Evolutionary conservation across 352 stramenopile species (phyloP).

Genomic region (Globisporangium canariense): DNA sequence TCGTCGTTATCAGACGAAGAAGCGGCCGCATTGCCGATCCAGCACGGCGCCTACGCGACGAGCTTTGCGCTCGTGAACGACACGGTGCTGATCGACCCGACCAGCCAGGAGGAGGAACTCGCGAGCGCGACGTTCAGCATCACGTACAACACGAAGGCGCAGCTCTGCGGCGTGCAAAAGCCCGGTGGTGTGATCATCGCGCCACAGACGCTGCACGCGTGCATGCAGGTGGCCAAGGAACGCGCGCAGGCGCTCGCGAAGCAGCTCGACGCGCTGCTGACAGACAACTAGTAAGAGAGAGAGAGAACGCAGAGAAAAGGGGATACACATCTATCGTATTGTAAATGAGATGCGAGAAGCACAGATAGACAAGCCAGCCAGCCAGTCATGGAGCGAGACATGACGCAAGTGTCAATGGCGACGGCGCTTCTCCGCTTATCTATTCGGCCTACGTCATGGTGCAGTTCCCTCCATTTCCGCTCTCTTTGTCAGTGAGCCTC

Average conservation of each 20-base stretch:
- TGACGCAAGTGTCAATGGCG: not conserved
- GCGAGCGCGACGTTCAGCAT: conserved; percentile 55
- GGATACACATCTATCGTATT: not conserved
- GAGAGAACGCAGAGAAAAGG: not conserved
- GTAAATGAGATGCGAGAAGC: conserved; percentile 1
- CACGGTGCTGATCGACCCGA: conserved; percentile 66
- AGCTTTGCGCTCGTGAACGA: conserved; percentile 64
- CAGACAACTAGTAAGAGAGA: not conserved
- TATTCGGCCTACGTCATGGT: not conserved
- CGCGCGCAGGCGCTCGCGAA: conserved; percentile 32
- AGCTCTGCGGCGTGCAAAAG: conserved; percentile 75
- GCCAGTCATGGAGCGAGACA: not conserved
- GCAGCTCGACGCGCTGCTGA: conserved; percentile 27
- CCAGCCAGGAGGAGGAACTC: conserved; percentile 66
- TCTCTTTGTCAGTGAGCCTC: not conserved
- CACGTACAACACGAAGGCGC: conserved; percentile 55
- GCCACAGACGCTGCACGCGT: conserved; percentile 47
- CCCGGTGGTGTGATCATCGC: conserved; percentile 49
- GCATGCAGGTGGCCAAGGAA: conserved; percentile 60
- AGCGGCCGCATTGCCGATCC: conserved; percentile 41
- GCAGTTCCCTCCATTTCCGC: not conserved
- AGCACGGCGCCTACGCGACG: conserved; percentile 58
- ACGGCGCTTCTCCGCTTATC: not conserved
- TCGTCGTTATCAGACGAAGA: conserved; percentile 36
- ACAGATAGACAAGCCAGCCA: not conserved